phyloP scores from a whole-genome alignment of 1,284 basidiomycete genomes.

The Somion occarium region DNA sequence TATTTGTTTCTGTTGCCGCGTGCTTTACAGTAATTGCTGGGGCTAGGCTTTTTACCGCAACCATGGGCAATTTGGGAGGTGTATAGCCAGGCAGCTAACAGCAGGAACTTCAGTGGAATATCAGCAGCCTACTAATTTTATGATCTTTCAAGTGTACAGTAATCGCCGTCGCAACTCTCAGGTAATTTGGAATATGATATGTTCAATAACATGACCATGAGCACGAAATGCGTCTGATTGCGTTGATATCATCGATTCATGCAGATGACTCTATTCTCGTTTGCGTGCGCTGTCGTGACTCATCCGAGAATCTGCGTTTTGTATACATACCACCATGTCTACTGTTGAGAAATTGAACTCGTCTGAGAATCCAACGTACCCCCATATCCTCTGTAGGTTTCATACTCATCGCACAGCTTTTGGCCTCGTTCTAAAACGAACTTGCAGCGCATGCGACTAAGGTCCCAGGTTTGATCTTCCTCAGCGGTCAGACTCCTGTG shows the following conservation, averaged over 20 bases:
- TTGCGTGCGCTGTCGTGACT: no score
- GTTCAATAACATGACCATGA: no score
- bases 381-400: slow-evolving; percentile 46
- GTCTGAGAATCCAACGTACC: slow-evolving; percentile 34
- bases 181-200: not conserved
- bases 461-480: slow-evolving; percentile 50
- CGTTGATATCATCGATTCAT: not conserved
- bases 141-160: not conserved
- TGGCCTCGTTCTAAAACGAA: not conserved
- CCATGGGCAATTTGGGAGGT: not conserved
- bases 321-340: slow-evolving; percentile 27
- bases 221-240: no score
- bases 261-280: no score
- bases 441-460: slow-evolving; percentile 50
- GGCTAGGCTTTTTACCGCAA: not conserved
- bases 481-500: slow-evolving; percentile 54
- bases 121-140: no score
- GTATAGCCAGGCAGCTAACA: no score
- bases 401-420: not conserved
- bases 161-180: not conserved
- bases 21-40: not conserved
- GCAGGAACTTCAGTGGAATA: no score
- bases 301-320: no score
- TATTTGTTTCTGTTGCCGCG: not conserved
- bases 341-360: slow-evolving; percentile 48